Conservation (phyloP, 352 stramenopile species). For the Pythium scleroteichum region DNA sequence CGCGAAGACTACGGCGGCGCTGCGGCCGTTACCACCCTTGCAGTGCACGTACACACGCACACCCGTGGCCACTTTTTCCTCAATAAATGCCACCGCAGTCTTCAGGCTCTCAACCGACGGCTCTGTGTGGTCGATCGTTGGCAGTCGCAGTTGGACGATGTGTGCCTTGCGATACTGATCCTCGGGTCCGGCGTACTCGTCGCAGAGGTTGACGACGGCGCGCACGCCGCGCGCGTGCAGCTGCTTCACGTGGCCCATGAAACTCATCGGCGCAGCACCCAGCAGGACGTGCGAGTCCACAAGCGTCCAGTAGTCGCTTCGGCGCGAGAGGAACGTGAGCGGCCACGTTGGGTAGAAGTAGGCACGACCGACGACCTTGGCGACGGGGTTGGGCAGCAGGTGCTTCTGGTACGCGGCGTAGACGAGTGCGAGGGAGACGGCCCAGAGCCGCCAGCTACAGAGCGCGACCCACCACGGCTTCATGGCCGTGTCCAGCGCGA, state of each 20-base stretch:
- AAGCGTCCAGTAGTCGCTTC: constrained; percentile 88
- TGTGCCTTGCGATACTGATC: constrained; percentile 85
- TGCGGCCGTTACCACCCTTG: constrained; percentile 94
- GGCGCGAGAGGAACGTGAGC: constrained; percentile 88
- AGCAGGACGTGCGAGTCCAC: constrained; percentile 93
- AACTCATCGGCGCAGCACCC: constrained; percentile 90
- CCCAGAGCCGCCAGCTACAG: constrained; percentile 27
- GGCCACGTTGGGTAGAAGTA: constrained; percentile 94
- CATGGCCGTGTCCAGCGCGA: constrained; percentile 16
- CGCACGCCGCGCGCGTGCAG: constrained; percentile 82
- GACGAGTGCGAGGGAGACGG: constrained; percentile 40
- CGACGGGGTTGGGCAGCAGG: constrained; percentile 73
- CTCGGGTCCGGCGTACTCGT: constrained; percentile 93
- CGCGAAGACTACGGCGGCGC: constrained; percentile 89
- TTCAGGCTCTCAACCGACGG: constrained; percentile 68
- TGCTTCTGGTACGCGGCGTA: constrained; percentile 92
- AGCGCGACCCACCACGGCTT: constrained; percentile 28
- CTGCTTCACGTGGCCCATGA: constrained; percentile 82
- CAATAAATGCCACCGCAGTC: constrained; percentile 87
- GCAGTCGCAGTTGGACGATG: constrained; percentile 89
- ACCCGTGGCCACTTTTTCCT: constrained; percentile 79
- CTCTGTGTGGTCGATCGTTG: constrained; percentile 90
- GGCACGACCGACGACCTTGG: constrained; percentile 70
- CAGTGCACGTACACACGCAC: constrained; percentile 96
- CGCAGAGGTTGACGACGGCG: constrained; percentile 95